A percentile compares a stretch with the other conserved stretches of the same genome.
Conservation (phyloP, 106 monocot species). For the Apostasia shenzhenica region DNA sequence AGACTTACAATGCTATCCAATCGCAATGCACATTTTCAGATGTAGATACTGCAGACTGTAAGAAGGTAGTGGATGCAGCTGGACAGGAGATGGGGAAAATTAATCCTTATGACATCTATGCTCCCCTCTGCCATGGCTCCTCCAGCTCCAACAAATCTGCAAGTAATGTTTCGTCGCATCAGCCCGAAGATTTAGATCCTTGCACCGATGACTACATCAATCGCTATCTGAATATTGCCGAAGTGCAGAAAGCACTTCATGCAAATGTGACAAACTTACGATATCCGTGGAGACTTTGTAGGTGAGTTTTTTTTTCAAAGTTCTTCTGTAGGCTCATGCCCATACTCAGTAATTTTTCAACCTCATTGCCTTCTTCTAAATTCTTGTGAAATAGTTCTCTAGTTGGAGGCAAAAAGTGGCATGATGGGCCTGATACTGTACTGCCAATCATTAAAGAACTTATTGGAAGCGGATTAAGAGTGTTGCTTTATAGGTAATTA, state of each 20-base stretch:
- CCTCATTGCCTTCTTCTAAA: neutral
- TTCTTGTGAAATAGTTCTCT: neutral
- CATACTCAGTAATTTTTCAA: neutral
- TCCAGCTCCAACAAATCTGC: neutral
- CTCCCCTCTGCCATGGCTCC: neutral
- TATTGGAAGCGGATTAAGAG: constrained; percentile 5
- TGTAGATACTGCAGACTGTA: constrained; percentile 4
- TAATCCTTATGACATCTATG: constrained; percentile 23
- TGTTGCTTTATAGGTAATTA: constrained; percentile 18
- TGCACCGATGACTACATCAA: constrained; percentile 1
- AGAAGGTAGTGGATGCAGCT: neutral
- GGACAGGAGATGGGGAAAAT: constrained; percentile 4
- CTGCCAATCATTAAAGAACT: constrained; percentile 12
- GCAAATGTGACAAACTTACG: constrained; percentile 14
- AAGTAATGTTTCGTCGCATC: neutral
- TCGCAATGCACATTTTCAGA: constrained; percentile 7
- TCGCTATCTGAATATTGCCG: constrained; percentile 14
- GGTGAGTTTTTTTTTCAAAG: neutral
- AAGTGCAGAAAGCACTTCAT: constrained; percentile 26
- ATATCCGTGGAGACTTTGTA: constrained; percentile 14
- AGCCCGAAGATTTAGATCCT: constrained; percentile 12
- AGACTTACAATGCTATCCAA: neutral
- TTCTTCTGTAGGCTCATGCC: neutral
- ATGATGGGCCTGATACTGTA: constrained; percentile 10
- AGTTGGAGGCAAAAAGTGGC: neutral